Evolutionary conservation across 192 early-diverging fungal genomes (phyloP).

Genomic region (Umbelopsis ramanniana): DNA sequence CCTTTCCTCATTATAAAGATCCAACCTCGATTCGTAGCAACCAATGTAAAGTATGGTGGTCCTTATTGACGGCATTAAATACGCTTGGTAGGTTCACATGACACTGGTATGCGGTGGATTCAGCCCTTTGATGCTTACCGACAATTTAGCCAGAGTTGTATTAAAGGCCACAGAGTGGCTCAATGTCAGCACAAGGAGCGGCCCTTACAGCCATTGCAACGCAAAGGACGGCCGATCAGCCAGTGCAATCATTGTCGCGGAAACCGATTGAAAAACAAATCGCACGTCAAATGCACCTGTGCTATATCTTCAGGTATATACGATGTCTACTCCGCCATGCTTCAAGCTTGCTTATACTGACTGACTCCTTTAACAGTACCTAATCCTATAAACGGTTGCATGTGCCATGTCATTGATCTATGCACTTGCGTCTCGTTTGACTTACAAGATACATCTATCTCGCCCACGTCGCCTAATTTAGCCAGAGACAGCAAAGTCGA

Average conservation of each 20-base stretch:
- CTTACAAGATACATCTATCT: conserved; percentile 23
- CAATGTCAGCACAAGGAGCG: conserved; percentile 60
- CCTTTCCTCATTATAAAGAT: background rate
- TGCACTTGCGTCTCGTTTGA: conserved; percentile 35
- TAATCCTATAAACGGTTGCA: conserved; percentile 44
- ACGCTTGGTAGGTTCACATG: conserved; percentile 40
- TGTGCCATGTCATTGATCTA: conserved; percentile 30
- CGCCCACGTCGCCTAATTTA: background rate
- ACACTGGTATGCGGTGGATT: background rate
- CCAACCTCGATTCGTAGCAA: background rate
- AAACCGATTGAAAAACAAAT: conserved; percentile 64
- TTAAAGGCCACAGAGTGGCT: conserved; percentile 61
- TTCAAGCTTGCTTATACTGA: background rate
- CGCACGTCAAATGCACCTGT: conserved; percentile 76
- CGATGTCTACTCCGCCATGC: background rate
- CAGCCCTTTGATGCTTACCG: background rate
- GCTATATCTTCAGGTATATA: conserved; percentile 36
- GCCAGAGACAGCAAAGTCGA: no score
- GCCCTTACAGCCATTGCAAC: conserved; percentile 61
- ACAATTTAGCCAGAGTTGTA: conserved; percentile 49
- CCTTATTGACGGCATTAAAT: conserved; percentile 43
- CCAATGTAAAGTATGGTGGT: conserved; percentile 10
- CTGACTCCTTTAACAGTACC: conserved; percentile 11
- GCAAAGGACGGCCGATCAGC: conserved; percentile 72
- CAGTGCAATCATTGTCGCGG: conserved; percentile 77